Base-by-base conservation (phyloP, 2,329 filamentous ascomycete species). In the Xylariaceae sp. region DNA sequence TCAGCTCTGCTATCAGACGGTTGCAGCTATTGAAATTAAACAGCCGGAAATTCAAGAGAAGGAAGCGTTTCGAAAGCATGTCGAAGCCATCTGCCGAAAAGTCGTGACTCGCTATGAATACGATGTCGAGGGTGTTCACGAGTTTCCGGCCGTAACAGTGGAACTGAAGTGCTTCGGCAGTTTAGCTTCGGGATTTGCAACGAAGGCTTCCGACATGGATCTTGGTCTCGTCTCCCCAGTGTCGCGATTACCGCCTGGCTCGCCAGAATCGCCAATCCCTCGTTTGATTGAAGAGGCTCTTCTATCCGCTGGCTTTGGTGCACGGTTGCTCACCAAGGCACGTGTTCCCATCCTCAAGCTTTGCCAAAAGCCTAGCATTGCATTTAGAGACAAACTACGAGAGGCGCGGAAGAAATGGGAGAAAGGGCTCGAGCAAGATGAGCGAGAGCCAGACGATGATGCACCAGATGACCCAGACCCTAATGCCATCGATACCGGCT, bases 151-250 rank as follows among this genome's bases (percentile, higher is more conserved):
- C 23, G 69, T 76, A 8, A 82, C 82, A 55, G 81, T 93, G n/a
- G 78, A 85, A 56, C 77, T 95, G 11, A 85, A 85, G 66, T 90
- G 88, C 68, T 95, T 94, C 69, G 92, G 91, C 4, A 95, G 91
- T 71, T 78, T 95, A 51, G 83, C 84, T 17, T 92, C 91, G 10
- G 92, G 92, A 0, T 96, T 96, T 74, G 92, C 90, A 2, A 91
- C 89, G 9, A 89, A 89, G 67, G 85, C 86, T n/a, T 93, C 92
- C 1, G 92, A 96, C 68, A 91, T 96, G 88, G 92, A 97, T 73
- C 82, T 96, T 35, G 89, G 88, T 7, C 81, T 96, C 39, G 77
- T 94, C 4, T 88, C 89, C 1, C 83, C 83, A 2, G 74, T 80
- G 53, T 87, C 88, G 1, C 70, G 73, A 17, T 75, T 80, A 50